phyloP scores from a whole-genome alignment of 1,284 basidiomycete genomes.

The Trichosporon coremiiforme region DNA sequence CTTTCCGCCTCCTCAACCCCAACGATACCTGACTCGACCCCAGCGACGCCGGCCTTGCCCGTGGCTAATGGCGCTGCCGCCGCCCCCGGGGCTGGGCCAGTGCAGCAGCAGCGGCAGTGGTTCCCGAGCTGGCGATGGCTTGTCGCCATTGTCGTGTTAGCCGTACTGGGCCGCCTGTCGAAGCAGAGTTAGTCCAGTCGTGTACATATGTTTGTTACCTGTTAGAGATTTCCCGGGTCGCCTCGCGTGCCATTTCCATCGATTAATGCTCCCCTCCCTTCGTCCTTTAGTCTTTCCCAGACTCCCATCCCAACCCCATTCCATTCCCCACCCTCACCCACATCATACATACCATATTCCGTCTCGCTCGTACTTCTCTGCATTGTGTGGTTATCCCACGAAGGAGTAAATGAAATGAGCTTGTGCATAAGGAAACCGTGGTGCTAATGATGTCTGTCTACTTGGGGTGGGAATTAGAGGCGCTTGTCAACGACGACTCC shows the following conservation, averaged over 20 bases:
- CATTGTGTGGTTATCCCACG: neutral
- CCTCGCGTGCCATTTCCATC: conserved; percentile 5
- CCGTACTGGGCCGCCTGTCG: conserved; percentile 48
- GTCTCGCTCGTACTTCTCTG: neutral
- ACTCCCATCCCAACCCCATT: no score
- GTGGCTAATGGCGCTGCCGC: neutral
- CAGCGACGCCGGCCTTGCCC: conserved; percentile 18
- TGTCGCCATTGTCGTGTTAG: conserved; percentile 45
- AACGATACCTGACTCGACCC: conserved; percentile 11
- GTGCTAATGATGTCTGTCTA: conserved; percentile 11
- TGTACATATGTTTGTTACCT: conserved; percentile 16
- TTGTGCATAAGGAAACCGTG: conserved; percentile 8
- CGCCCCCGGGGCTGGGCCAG: neutral
- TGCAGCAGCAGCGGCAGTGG: conserved; percentile 33
- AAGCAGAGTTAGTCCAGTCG: neutral
- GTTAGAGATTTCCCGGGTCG: conserved; percentile 7
- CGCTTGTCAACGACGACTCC: conserved; percentile 52
- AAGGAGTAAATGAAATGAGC: conserved; percentile 9
- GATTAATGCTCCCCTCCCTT: conserved; percentile 3
- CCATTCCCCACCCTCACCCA: conserved; percentile 18
- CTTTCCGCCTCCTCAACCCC: conserved; percentile 2
- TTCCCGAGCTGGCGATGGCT: conserved; percentile 50
- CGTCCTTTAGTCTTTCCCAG: neutral
- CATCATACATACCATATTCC: no score
- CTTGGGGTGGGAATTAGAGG: conserved; percentile 21